phyloP scores from a whole-genome alignment of 2,329 filamentous ascomycete genomes.

The Stemphylium vesicarium region DNA sequence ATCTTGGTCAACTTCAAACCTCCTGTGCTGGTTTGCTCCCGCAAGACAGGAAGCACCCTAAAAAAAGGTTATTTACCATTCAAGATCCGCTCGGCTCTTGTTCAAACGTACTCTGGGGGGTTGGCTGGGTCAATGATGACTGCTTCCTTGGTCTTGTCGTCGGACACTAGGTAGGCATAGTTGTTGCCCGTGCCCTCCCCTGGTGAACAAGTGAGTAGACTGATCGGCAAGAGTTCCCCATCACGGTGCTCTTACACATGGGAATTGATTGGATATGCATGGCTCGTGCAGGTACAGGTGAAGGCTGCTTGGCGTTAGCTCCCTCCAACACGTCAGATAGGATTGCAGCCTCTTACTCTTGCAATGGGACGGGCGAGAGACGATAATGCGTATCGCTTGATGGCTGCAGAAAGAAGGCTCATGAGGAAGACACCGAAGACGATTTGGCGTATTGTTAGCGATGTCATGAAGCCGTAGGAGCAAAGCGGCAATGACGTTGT shows the following conservation, averaged over 20 bases:
- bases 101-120: slow-evolving; percentile 69
- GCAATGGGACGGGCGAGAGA: slow-evolving; percentile 26
- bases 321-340: background rate
- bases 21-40: slow-evolving; percentile 73
- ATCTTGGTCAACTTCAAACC: slow-evolving; percentile 86
- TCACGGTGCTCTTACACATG: slow-evolving; percentile 69
- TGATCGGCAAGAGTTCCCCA: background rate
- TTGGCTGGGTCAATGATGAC: slow-evolving; percentile 80
- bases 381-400: slow-evolving; percentile 34
- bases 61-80: background rate
- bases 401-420: slow-evolving; percentile 39
- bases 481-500: slow-evolving; percentile 32
- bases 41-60: slow-evolving; percentile 69
- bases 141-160: slow-evolving; percentile 58
- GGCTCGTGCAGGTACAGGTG: slow-evolving; percentile 49
- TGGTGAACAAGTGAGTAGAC: slow-evolving; percentile 43
- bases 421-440: slow-evolving; percentile 37
- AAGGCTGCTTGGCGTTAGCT: slow-evolving; percentile 38
- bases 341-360: slow-evolving; percentile 3
- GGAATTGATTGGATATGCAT: slow-evolving; percentile 91
- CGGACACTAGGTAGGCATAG: slow-evolving; percentile 73
- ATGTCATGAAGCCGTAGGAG: slow-evolving; percentile 56
- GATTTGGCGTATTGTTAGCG: slow-evolving; percentile 55
- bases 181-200: slow-evolving; percentile 81
- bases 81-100: background rate